phyloP scores from a whole-genome alignment of 2,329 filamentous ascomycete genomes.

The Colletotrichum higginsianum region DNA sequence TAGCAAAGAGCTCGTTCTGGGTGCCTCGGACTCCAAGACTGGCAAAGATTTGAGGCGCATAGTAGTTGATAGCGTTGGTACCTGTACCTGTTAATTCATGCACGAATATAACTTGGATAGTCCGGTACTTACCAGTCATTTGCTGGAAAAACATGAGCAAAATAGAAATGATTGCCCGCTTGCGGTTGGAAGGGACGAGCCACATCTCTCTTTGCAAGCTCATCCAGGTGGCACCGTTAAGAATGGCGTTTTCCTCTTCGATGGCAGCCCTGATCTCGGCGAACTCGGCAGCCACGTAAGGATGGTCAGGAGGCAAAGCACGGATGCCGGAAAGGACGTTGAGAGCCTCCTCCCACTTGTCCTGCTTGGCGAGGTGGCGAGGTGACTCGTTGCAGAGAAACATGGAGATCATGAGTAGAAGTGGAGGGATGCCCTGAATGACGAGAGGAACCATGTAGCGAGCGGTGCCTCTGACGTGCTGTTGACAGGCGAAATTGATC shows the following conservation, averaged over 20 bases:
- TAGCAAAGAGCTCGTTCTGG: slow-evolving; percentile 71
- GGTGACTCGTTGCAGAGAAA: slow-evolving; percentile 57
- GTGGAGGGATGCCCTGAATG: slow-evolving; percentile 57
- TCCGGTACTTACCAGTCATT: slow-evolving; percentile 33
- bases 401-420: slow-evolving; percentile 54
- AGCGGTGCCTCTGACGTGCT: slow-evolving; percentile 42
- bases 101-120: too few relatives aligned
- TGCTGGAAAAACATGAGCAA: slow-evolving; percentile 41
- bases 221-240: slow-evolving; percentile 43
- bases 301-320: slow-evolving; percentile 54
- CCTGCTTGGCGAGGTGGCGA: slow-evolving; percentile 52
- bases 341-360: slow-evolving; percentile 55
- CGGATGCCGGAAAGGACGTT: slow-evolving; percentile 57
- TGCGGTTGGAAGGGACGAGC: slow-evolving; percentile 38
- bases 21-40: slow-evolving; percentile 73
- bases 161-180: slow-evolving; percentile 33
- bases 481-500: slow-evolving; percentile 50
- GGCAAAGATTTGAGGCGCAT: slow-evolving; percentile 74
- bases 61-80: slow-evolving; percentile 42
- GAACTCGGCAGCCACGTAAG: slow-evolving; percentile 63
- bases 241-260: slow-evolving; percentile 63
- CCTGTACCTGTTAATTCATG: slow-evolving; percentile 51
- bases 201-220: slow-evolving; percentile 38
- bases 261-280: slow-evolving; percentile 69
- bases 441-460: slow-evolving; percentile 55